A percentile compares a stretch with the other conserved stretches of the same genome.
Conservation (phyloP, 140 eudicot genomes). For the Erigeron philadelphicus region DNA sequence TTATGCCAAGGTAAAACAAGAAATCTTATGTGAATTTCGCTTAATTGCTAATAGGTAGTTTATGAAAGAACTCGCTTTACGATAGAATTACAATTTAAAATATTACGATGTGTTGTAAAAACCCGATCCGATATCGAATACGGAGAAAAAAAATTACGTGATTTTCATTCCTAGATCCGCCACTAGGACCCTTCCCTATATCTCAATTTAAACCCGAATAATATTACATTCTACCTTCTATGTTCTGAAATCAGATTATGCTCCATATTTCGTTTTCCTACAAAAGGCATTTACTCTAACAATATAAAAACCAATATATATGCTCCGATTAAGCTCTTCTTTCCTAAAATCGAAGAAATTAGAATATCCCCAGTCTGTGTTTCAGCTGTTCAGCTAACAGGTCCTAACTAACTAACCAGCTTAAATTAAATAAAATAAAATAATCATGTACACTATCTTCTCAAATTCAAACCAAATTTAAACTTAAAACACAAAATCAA, state of each 20-base stretch:
- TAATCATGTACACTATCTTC: slow-evolving; percentile 1
- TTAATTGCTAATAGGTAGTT: no score
- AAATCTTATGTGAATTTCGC: no score
- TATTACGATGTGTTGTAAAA: no score
- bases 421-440: not conserved
- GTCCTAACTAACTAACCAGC: not conserved
- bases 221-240: not conserved
- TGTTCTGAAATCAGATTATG: not conserved
- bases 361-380: not conserved
- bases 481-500: slow-evolving; percentile 2
- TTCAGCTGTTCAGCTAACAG: not conserved
- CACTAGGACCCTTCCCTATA: not conserved
- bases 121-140: no score
- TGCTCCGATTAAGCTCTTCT: not conserved
- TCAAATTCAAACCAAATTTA: not conserved
- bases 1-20: no score
- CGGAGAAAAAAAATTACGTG: no score
- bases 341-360: not conserved
- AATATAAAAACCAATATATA: no score
- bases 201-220: not conserved
- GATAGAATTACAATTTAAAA: no score
- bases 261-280: not conserved
- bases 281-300: no score
- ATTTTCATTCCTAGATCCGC: no score
- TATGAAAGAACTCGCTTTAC: no score